These are phyloP conservation scores for Cystobasidiaceae sp. DNA, from an alignment of 1,284 basidiomycete genomes.

Conservation along the genomic window DNA sequence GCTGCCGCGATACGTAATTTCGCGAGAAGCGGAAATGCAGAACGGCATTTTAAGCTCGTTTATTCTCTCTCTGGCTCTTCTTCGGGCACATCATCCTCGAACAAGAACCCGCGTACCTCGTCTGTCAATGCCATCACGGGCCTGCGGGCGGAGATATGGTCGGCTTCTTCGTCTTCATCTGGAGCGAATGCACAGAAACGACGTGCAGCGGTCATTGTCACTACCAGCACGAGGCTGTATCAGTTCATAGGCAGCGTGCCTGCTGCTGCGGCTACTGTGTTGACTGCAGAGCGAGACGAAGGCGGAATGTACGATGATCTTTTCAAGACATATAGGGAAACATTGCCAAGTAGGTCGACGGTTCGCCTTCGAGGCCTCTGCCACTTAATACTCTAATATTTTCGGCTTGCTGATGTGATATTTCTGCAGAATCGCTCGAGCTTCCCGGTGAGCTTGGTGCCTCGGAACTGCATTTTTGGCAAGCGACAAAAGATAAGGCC, in stretches of 20 bases:
- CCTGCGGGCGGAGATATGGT: slow-evolving; percentile 65
- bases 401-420: not conserved
- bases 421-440: slow-evolving; percentile 68
- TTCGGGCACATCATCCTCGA: not conserved
- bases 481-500: slow-evolving; percentile 45
- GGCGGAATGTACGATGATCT: slow-evolving; percentile 65
- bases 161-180: slow-evolving; percentile 29
- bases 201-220: slow-evolving; percentile 63
- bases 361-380: slow-evolving; percentile 28
- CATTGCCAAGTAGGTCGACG: slow-evolving; percentile 63
- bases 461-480: slow-evolving; percentile 71
- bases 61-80: slow-evolving; percentile 58
- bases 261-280: slow-evolving; percentile 38
- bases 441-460: slow-evolving; percentile 67
- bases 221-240: slow-evolving; percentile 83
- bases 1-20: slow-evolving; percentile 48
- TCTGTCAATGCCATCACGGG: slow-evolving; percentile 76
- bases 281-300: slow-evolving; percentile 57
- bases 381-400: not conserved
- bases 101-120: not conserved
- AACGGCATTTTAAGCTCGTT: slow-evolving; percentile 67
- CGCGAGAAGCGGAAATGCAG: slow-evolving; percentile 45
- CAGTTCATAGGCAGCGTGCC: slow-evolving; percentile 68
- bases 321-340: slow-evolving; percentile 67
- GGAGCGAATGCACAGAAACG: slow-evolving; percentile 15